Conservation (phyloP, 495 filamentous ascomycete species). For the Tetracladium marchalianum region DNA sequence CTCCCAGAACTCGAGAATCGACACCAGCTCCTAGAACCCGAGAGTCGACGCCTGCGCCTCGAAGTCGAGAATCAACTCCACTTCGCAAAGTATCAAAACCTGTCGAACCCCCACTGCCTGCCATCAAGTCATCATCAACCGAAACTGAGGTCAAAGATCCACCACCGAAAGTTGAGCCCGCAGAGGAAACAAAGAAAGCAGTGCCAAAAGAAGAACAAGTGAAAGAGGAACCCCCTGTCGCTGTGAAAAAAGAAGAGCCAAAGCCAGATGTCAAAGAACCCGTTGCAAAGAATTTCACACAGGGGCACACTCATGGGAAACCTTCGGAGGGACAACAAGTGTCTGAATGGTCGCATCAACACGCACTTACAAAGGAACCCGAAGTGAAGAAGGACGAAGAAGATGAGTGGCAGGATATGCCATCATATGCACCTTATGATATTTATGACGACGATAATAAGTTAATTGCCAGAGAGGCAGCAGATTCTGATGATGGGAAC, state of each 20-base stretch:
- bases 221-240: neutral
- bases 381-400: constrained; percentile 44
- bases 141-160: too few species aligned
- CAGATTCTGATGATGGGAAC: constrained; percentile 59
- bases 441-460: constrained; percentile 91
- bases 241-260: neutral
- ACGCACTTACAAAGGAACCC: constrained; percentile 45
- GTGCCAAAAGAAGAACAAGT: too few species aligned
- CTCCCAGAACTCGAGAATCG: too few species aligned
- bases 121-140: too few species aligned
- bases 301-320: constrained; percentile 11
- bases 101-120: too few species aligned
- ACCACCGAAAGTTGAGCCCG: too few species aligned
- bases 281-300: neutral
- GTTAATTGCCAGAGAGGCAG: constrained; percentile 69
- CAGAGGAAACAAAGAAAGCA: too few species aligned
- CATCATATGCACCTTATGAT: constrained; percentile 81
- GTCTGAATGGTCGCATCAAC: constrained; percentile 91
- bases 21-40: too few species aligned
- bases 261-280: neutral
- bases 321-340: constrained; percentile 24
- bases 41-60: too few species aligned
- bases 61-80: too few species aligned
- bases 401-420: constrained; percentile 85
- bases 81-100: too few species aligned